phyloP scores from a whole-genome alignment of 805 yeast species.

The Myxozyma lipomycoides region DNA sequence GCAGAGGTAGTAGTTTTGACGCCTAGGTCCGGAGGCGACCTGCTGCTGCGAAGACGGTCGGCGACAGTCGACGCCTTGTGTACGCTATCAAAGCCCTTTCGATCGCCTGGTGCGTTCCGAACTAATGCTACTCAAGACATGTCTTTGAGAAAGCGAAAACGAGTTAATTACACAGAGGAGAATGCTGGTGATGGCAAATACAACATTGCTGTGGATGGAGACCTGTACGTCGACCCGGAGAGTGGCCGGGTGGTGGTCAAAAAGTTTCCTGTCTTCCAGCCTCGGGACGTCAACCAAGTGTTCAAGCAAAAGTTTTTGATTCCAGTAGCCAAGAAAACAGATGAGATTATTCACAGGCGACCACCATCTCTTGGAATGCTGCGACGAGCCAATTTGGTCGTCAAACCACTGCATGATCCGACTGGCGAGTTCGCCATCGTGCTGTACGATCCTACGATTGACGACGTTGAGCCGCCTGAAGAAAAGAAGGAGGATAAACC shows the following conservation, averaged over 20 bases:
- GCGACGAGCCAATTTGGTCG: slow-evolving; percentile 60
- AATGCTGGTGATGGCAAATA: slow-evolving; percentile 5
- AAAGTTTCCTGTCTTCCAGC: slow-evolving; percentile 18
- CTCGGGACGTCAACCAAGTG: slow-evolving; percentile 17
- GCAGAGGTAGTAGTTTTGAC: slow-evolving; percentile 1
- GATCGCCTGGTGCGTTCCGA: slow-evolving; percentile 14
- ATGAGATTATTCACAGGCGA: slow-evolving; percentile 7
- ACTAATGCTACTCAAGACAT: slow-evolving; percentile 1
- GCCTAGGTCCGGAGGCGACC: neutral
- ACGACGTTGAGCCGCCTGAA: slow-evolving; percentile 38
- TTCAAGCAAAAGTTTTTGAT: slow-evolving; percentile 24
- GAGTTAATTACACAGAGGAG: slow-evolving; percentile 25
- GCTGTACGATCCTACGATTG: slow-evolving; percentile 91
- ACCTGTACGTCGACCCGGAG: slow-evolving; percentile 8
- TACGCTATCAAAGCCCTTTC: slow-evolving; percentile 18
- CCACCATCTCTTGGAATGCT: slow-evolving; percentile 82
- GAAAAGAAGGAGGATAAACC: slow-evolving; percentile 8
- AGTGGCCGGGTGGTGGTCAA: slow-evolving; percentile 9
- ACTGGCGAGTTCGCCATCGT: slow-evolving; percentile 90
- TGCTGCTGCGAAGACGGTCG: slow-evolving; percentile 11
- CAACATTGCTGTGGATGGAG: slow-evolving; percentile 6
- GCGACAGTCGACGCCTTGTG: slow-evolving; percentile 19
- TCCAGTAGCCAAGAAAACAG: slow-evolving; percentile 19
- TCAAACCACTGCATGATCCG: slow-evolving; percentile 94
- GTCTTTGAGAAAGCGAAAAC: slow-evolving; percentile 27